phyloP scores from a whole-genome alignment of 441 rosid species.

The Melianthus villosus region DNA sequence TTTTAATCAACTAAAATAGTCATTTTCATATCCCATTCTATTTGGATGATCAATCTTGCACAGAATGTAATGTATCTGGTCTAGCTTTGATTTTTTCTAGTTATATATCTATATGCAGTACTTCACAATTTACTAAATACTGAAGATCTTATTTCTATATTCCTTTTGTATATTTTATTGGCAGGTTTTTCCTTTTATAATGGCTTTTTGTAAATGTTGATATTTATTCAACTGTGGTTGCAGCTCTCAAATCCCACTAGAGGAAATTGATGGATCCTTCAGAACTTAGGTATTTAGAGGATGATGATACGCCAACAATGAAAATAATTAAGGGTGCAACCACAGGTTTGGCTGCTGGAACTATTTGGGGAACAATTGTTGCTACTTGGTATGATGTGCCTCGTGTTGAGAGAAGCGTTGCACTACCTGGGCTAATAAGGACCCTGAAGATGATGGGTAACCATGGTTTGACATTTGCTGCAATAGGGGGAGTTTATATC shows the following conservation, averaged over 20 bases:
- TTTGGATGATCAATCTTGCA: no score
- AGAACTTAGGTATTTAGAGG: constrained; percentile 74
- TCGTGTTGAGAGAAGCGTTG: constrained; percentile 79
- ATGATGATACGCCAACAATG: constrained; percentile 46
- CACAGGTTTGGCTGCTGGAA: constrained; percentile 68
- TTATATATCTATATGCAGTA: no score
- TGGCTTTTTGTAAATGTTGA: background rate
- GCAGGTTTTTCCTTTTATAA: no score
- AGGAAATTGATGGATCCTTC: constrained; percentile 46
- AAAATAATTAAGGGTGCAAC: constrained; percentile 78
- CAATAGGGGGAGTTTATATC: constrained; percentile 78
- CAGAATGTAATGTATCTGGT: no score
- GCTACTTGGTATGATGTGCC: constrained; percentile 94
- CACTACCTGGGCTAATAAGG: constrained; percentile 74
- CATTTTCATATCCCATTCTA: no score
- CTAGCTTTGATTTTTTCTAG: no score
- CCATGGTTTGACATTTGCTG: constrained; percentile 77
- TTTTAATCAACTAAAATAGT: no score
- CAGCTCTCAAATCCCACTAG: constrained; percentile 9
- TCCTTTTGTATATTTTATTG: no score
- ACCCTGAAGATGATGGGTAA: constrained; percentile 89
- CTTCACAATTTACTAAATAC: no score
- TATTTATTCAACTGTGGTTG: constrained; percentile 5
- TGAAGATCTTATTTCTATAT: no score
- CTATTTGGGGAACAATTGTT: constrained; percentile 59